phyloP scores from a whole-genome alignment of 768 basidiomycete genomes.

The Mycena rosella region DNA sequence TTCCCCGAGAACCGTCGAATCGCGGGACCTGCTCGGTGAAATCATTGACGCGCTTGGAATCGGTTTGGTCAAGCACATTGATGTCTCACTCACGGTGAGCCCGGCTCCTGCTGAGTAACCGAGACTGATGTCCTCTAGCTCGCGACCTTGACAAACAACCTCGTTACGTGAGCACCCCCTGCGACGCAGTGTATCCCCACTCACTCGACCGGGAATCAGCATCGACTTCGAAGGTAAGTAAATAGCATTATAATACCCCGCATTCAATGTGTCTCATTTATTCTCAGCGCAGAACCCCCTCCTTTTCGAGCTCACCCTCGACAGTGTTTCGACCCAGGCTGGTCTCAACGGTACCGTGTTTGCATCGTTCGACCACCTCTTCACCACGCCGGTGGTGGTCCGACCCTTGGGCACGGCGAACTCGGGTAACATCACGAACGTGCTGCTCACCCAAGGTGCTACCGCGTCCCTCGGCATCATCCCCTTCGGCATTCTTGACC shows the following conservation, averaged over 20 bases:
- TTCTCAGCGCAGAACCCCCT: slow-evolving; percentile 57
- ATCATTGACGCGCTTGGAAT: slow-evolving; percentile 55
- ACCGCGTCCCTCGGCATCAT: slow-evolving; percentile 65
- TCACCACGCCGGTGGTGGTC: slow-evolving; percentile 63
- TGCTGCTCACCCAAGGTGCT: slow-evolving; percentile 67
- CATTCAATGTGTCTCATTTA: not conserved
- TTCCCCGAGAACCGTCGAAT: slow-evolving; percentile 37
- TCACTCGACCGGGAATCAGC: slow-evolving; percentile 51
- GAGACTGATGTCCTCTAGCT: slow-evolving; percentile 42
- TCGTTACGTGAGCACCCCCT: slow-evolving; percentile 47
- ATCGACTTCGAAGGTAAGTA: slow-evolving; percentile 55
- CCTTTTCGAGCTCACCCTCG: slow-evolving; percentile 58
- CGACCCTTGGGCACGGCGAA: slow-evolving; percentile 64
- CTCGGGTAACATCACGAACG: slow-evolving; percentile 69
- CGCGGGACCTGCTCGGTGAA: slow-evolving; percentile 47
- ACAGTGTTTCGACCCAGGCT: slow-evolving; percentile 54
- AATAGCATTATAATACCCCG: not conserved
- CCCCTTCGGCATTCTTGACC: slow-evolving; percentile 65
- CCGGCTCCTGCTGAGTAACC: not conserved
- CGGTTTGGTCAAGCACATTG: slow-evolving; percentile 55
- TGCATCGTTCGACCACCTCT: slow-evolving; percentile 70
- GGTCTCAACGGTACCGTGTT: slow-evolving; percentile 66
- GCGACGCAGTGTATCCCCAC: slow-evolving; percentile 35
- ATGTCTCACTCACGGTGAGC: slow-evolving; percentile 52
- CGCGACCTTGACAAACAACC: slow-evolving; percentile 49